A percentile compares a stretch with the other conserved stretches of the same genome.
phyloP scores from a whole-genome alignment of 805 yeast species.

The Deakozyma indianensis region DNA sequence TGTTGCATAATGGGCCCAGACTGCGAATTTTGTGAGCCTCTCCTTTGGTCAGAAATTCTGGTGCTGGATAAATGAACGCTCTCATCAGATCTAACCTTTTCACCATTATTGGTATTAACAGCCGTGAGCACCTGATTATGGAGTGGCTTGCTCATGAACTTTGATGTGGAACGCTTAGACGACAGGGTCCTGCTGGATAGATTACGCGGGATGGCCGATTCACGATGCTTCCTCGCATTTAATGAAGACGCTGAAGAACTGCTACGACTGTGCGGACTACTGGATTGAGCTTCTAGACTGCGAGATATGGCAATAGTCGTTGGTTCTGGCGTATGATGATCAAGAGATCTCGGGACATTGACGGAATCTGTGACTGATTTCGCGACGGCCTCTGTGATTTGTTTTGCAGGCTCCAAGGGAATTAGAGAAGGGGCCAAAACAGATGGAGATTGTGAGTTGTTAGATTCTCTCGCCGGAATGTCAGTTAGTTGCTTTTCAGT shows the following conservation, averaged over 20 bases:
- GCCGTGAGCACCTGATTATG: background rate
- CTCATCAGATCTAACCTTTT: background rate
- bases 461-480: too few relatives aligned
- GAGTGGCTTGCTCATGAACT: slow-evolving; percentile 1
- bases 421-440: too few relatives aligned
- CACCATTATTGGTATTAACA: background rate
- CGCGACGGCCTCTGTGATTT: background rate
- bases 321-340: too few relatives aligned
- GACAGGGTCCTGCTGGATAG: background rate
- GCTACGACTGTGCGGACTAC: too few relatives aligned
- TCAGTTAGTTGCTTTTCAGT: too few relatives aligned
- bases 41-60: background rate
- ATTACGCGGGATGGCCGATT: background rate
- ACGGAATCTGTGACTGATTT: background rate
- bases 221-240: background rate
- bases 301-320: too few relatives aligned
- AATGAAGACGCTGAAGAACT: background rate
- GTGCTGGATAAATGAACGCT: background rate
- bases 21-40: background rate
- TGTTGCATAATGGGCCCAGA: too few relatives aligned
- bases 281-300: too few relatives aligned
- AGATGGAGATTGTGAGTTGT: too few relatives aligned
- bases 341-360: background rate
- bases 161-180: background rate
- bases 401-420: background rate